Conservation (phyloP, 306 rosid genomes). For the Mimosa bimucronata region DNA sequence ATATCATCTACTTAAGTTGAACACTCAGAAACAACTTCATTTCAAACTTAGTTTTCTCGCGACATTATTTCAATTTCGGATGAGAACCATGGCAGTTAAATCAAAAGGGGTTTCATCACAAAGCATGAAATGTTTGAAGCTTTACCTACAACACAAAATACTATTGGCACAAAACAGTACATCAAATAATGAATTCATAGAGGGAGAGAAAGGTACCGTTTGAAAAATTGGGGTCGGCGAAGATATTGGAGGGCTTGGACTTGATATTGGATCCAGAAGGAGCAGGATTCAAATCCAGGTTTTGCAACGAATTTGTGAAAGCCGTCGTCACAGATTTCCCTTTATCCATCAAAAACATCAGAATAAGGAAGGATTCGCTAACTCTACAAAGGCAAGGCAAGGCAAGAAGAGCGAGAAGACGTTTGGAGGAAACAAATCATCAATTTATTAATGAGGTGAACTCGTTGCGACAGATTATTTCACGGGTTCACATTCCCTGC, state of each 20-base stretch:
- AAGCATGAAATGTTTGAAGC: constrained; percentile 18
- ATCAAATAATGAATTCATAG: background rate
- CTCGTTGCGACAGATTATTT: too few relatives aligned
- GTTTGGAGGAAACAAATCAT: background rate
- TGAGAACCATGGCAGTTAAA: constrained; percentile 10
- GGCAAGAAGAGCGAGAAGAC: constrained; percentile 1
- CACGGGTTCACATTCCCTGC: too few relatives aligned
- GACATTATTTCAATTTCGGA: background rate
- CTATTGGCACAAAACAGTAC: constrained; percentile 1
- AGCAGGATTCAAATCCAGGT: constrained; percentile 58
- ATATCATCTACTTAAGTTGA: background rate
- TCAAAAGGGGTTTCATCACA: background rate
- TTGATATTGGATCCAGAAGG: constrained; percentile 49
- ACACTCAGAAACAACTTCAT: background rate
- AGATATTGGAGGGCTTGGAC: constrained; percentile 33
- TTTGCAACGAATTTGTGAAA: constrained; percentile 48
- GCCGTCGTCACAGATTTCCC: constrained; percentile 42
- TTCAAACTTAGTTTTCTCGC: background rate
- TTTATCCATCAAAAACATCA: constrained; percentile 68
- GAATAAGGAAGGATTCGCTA: background rate
- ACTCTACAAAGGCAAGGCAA: background rate
- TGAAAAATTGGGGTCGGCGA: constrained; percentile 38
- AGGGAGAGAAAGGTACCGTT: constrained; percentile 37
- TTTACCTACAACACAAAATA: background rate
- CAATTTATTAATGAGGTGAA: too few relatives aligned